Percentiles rank a stretch among this genome's conserved stretches.
Conservation (phyloP, 805 yeast genomes). For the Ogataea polymorpha region DNA sequence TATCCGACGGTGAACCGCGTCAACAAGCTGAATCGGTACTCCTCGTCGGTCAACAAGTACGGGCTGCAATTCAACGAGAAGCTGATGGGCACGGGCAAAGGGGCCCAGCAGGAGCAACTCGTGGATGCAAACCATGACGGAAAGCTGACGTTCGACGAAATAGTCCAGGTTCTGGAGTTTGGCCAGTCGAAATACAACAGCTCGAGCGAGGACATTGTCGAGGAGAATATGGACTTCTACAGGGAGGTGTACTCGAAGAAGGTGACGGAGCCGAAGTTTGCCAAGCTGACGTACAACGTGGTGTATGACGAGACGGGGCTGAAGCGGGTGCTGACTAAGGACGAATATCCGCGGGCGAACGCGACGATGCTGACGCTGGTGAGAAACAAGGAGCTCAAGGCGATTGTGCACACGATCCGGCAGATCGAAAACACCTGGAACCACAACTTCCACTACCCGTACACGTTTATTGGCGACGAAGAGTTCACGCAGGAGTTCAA, state of each 20-base stretch:
- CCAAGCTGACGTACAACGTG: slow-evolving; percentile 32
- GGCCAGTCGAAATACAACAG: slow-evolving; percentile 20
- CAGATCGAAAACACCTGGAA: slow-evolving; percentile 73
- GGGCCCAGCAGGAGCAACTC: slow-evolving; percentile 12
- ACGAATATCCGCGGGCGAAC: slow-evolving; percentile 46
- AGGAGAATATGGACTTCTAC: slow-evolving; percentile 34
- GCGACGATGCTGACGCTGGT: slow-evolving; percentile 78
- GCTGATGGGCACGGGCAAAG: slow-evolving; percentile 24
- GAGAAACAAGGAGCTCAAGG: slow-evolving; percentile 62
- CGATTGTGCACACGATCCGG: slow-evolving; percentile 52
- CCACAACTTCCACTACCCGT: slow-evolving; percentile 75
- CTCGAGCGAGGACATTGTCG: slow-evolving; percentile 30
- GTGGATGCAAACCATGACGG: slow-evolving; percentile 22
- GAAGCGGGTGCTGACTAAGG: slow-evolving; percentile 26
- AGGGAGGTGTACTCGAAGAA: slow-evolving; percentile 33
- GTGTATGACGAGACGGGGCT: slow-evolving; percentile 27
- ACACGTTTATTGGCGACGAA: slow-evolving; percentile 89
- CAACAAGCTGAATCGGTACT: slow-evolving; percentile 20
- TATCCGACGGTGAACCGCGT: slow-evolving; percentile 9
- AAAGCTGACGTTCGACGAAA: slow-evolving; percentile 26
- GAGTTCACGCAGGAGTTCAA: slow-evolving; percentile 77
- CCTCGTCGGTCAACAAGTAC: slow-evolving; percentile 22
- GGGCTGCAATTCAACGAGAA: slow-evolving; percentile 30
- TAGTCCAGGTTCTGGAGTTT: slow-evolving; percentile 25
- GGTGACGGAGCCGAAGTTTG: slow-evolving; percentile 33